Evolutionary conservation across 352 stramenopile genomes (phyloP), one percentile per base, ranked within the genome.

Genomic region (Globisporangium mamillatum): DNA sequence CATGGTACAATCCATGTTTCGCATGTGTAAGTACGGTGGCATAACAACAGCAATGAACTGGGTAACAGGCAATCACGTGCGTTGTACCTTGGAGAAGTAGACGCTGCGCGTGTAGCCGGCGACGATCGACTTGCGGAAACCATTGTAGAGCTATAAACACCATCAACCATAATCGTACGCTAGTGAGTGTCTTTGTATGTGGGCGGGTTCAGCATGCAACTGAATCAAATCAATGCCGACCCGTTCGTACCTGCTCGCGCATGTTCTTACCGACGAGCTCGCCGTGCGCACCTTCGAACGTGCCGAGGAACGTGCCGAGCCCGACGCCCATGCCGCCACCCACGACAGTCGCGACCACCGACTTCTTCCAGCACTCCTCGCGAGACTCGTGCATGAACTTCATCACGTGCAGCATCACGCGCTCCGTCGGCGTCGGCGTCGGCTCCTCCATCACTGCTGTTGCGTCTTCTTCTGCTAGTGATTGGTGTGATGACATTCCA

Each of bases 321-420:
- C 89, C 87, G 20, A 96, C 78, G 64, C 89, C 89, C 87, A 96
- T 94, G 64, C 65, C 69, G 16, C 77, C 85, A 46, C 89, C 89
- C 58, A 78, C 80, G 44, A 92, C 80, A 4, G 81, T 85, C 20
- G 89, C 84, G 16, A 96, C 76, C 18, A 94, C 81, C 63, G 87
- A 92, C 62, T 92, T 89, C 77, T 96, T 95, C 71, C 85, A 85
- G 68, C 89, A 96, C 60, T 82, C 86, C 67, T 96, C 89, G 12
- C 82, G 78, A 50, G 89, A 92, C 68, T 95, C 85, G 38, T 92
- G 68, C 61, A 90, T 58, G 76, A 96, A 95, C 74, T 89, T 86
- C 66, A 87, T 76, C 41, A 80, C 72, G 60, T 75, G 82, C 67
- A 80, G 70, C 63, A 74, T 63, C 63, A 69, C 79, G 53, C 78